Base-by-base conservation (phyloP, 2,329 filamentous ascomycete genomes). In the Phyllosticta paracitricarpa region DNA sequence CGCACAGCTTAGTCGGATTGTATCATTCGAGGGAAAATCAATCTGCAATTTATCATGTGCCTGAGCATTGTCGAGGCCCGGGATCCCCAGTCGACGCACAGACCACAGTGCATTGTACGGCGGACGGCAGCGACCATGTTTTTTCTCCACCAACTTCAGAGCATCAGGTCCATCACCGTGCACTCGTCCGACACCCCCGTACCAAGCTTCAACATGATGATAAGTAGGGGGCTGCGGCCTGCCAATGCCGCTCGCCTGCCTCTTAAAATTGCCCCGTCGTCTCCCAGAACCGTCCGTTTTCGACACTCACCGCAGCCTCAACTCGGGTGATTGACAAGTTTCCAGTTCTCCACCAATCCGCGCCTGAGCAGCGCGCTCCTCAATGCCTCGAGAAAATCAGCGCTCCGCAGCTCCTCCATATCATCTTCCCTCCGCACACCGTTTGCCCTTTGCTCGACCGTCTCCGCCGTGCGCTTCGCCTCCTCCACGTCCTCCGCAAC, bases 191-290 rank as follows among this genome's bases (percentile, higher is more conserved):
- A 53, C 40, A 58, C 52, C 40, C 55, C 61, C 12, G 53, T 28
- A 40, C 48, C 66, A 68, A 70, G 68, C 67, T 67, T 70, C 69
- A 72, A 69, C 62, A 79, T 79, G 78, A 74, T 79, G 71, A 76
- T 77, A 66, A 78, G 76, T 69, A 77, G 77, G 75, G 77, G 77
- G 65, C 67, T 78, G 52, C 73, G 72, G 67, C 68, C 73, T 63
- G 69, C 70, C 61, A 62, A 58, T 62, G 54, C 61, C 64, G 58
- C 56, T 33, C 52, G 40, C 40, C 40, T 48, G 40, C 40, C 40
- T 19, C 19, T 48, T n/a, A 6, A 1, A 22, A 9, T 33, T 48
- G 35, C 53, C 17, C 17, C 24, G 5, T 26, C 53, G 6, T 54
- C 28, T 24, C 25, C 28, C 19, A 54, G 25, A 54, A n/a, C 40